Base-by-base conservation (phyloP, 2,329 filamentous ascomycete species). In the Coccinonectria pachysandricola region DNA sequence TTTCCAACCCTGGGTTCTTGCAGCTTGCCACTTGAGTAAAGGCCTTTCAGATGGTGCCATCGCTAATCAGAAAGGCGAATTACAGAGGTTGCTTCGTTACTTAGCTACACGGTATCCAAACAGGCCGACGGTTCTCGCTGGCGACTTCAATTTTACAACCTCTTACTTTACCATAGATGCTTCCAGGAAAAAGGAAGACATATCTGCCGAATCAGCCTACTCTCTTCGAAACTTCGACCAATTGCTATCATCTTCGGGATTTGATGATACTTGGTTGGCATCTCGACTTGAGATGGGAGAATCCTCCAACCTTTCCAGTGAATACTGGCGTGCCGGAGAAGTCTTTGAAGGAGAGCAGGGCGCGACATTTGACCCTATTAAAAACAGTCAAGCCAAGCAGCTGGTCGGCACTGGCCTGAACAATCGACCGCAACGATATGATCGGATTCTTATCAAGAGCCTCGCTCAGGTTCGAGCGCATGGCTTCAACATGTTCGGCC, bases 121-220 rank as follows among this genome's bases (percentile, higher is more conserved):
- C 0, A 59, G 64, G 19, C 59, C 69, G 4, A 72, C 65, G 57
- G 53, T 79, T 4, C 39, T 81, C 12, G 67, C 68, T 0, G 76
- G 76, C 3, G 74, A 79, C 42, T 75, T 79, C 45, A 80, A 80
- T 39, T 54, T 79, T 13, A 57, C 66, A 6, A 76, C 73, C 1
- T 80, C 75, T 1, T 52, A 57, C 2, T 58, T 60, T 27, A 70
- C 71, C 0, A 64, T 79, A 17, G 54, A 66, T 8, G 52, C 56
- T 4, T 71, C 74, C 1, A 36, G 68, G 2, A 59, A 62, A 30
- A 63, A 57, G 27, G 64, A 65, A n/a, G 50, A 57, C 5, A 65
- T 80, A n/a, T 69, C 70, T 0, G 23, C 45, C 1, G 56, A 65
- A 24, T 66, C 68, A 2, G 57, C 53, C 0, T 45, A 41, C 3